Evolutionary conservation across 805 yeast genomes (phyloP).

Genomic region (Candida silvatica): DNA sequence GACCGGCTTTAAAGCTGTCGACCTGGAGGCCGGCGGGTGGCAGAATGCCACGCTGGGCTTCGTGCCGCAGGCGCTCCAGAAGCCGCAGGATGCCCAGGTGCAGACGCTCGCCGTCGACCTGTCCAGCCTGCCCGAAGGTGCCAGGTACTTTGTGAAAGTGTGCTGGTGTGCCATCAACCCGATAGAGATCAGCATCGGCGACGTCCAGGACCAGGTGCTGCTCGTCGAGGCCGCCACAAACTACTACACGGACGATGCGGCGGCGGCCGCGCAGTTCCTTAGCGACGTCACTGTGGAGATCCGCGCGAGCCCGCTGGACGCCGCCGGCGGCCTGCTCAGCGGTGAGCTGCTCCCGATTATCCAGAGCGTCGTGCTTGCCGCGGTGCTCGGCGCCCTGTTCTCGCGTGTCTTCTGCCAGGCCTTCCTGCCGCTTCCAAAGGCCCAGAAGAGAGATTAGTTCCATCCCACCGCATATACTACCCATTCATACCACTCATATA

Average conservation of each 20-base stretch:
- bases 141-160: constrained; percentile 5
- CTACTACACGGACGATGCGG: constrained; percentile 12
- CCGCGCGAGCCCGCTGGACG: constrained; percentile 6
- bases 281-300: constrained; percentile 9
- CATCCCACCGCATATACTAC: no score
- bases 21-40: background rate
- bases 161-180: constrained; percentile 23
- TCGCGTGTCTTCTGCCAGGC: background rate
- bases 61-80: background rate
- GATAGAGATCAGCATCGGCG: constrained; percentile 8
- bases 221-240: constrained; percentile 10
- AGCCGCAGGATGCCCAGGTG: constrained; percentile 1
- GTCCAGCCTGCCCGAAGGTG: background rate
- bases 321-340: constrained; percentile 7
- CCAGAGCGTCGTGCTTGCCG: constrained; percentile 5
- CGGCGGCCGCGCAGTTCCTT: constrained; percentile 6
- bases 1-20: background rate
- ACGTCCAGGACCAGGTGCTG: constrained; percentile 2
- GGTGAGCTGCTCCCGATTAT: constrained; percentile 7
- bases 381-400: constrained; percentile 3
- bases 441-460: no score
- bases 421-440: no score
- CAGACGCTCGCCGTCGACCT: background rate
- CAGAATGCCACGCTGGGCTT: background rate
- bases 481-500: no score